phyloP scores from a whole-genome alignment of 1,284 basidiomycete genomes.

The Rhodofomes roseus region DNA sequence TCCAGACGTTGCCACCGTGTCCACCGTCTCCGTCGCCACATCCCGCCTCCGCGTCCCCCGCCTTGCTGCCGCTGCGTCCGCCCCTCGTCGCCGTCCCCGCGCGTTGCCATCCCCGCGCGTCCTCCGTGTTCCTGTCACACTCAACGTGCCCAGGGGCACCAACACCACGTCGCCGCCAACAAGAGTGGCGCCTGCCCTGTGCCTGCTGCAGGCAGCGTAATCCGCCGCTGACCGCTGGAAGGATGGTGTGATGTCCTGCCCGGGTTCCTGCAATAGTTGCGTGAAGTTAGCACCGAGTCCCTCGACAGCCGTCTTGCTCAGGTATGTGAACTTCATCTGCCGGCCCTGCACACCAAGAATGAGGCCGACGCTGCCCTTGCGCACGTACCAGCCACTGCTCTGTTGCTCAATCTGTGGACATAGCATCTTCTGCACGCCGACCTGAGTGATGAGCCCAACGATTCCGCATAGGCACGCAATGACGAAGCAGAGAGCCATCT shows the following conservation, averaged over 20 bases:
- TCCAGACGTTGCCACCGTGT: no score
- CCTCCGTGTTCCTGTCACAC: no score
- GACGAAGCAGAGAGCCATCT: slow-evolving; percentile 90
- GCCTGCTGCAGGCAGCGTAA: slow-evolving; percentile 60
- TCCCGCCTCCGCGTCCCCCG: no score
- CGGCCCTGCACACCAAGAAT: slow-evolving; percentile 78
- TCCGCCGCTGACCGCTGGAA: slow-evolving; percentile 70
- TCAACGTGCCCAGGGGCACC: no score
- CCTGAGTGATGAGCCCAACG: slow-evolving; percentile 91
- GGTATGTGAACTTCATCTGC: slow-evolving; percentile 68
- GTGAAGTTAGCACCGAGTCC: slow-evolving; percentile 64
- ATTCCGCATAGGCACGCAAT: slow-evolving; percentile 77
- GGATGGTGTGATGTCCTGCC: slow-evolving; percentile 85
- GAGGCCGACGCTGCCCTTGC: slow-evolving; percentile 53
- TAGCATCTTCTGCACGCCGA: slow-evolving; percentile 90
- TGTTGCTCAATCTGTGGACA: slow-evolving; percentile 70
- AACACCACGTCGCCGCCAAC: no score
- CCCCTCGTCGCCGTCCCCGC: no score
- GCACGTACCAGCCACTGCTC: slow-evolving; percentile 57
- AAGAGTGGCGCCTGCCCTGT: no score
- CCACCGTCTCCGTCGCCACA: no score
- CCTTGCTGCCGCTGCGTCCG: no score
- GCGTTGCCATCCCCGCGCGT: no score
- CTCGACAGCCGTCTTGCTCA: slow-evolving; percentile 30
- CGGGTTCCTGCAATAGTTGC: slow-evolving; percentile 45